Evolutionary conservation across 306 rosid species (phyloP).

Genomic region (Vigna reflexopilosa): DNA sequence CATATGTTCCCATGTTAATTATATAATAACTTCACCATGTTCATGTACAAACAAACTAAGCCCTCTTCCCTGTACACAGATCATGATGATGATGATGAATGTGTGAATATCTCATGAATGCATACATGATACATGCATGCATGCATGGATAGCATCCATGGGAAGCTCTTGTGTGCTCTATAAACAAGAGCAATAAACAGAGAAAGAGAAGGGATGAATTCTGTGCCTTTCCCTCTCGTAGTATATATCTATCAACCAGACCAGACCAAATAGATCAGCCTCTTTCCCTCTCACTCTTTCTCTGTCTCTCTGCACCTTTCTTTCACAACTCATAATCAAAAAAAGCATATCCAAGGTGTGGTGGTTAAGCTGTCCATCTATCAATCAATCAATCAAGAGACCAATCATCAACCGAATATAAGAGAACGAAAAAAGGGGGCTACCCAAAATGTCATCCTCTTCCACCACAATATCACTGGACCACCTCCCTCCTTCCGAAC

Average conservation of each 20-base stretch:
- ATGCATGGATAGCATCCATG: conserved; percentile 6
- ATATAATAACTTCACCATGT: conserved; percentile 33
- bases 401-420: conserved; percentile 82
- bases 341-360: conserved; percentile 93
- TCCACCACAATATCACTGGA: conserved; percentile 72
- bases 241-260: conserved; percentile 52
- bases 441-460: conserved; percentile 81
- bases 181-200: conserved; percentile 49
- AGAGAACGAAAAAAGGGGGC: conserved; percentile 48
- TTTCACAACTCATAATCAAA: conserved; percentile 77
- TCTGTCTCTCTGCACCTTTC: conserved; percentile 58
- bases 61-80: background rate
- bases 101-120: background rate
- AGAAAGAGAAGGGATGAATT: conserved; percentile 30
- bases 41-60: conserved; percentile 40
- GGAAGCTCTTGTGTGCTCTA: conserved; percentile 13
- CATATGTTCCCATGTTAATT: conserved; percentile 43
- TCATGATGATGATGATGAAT: conserved; percentile 27
- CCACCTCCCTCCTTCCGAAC: conserved; percentile 93
- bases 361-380: conserved; percentile 95
- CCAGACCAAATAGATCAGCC: conserved; percentile 54
- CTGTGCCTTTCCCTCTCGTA: conserved; percentile 46
- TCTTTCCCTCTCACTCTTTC: conserved; percentile 49
- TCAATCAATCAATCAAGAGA: conserved; percentile 82
- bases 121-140: background rate